phyloP scores from a whole-genome alignment of 2,329 filamentous ascomycete species.

The Sclerotinia nivalis region DNA sequence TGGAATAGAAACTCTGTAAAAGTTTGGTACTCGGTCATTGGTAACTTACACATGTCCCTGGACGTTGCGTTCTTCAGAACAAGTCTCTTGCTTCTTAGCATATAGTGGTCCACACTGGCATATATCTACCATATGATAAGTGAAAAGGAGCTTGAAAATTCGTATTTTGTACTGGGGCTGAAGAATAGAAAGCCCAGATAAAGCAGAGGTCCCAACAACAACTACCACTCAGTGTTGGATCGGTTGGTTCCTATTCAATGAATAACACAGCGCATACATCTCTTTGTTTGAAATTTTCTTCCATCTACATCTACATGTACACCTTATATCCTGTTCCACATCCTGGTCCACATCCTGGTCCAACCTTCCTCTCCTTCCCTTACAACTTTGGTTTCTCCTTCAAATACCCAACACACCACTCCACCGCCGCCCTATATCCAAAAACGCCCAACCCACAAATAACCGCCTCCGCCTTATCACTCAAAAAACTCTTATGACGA shows the following conservation, averaged over 20 bases:
- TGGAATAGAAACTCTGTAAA: neutral
- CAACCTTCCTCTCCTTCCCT: neutral
- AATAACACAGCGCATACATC: neutral
- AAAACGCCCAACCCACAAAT: constrained; percentile 68
- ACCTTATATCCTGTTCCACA: neutral
- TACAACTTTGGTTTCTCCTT: constrained; percentile 43
- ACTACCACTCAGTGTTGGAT: neutral
- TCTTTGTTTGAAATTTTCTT: too few relatives aligned
- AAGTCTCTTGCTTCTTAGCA: fast-evolving
- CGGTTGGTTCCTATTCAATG: neutral
- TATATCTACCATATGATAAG: neutral
- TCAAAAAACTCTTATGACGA: constrained; percentile 69
- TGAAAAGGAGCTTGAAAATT: too few relatives aligned
- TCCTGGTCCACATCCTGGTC: neutral
- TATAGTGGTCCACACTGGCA: too few relatives aligned
- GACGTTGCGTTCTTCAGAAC: neutral
- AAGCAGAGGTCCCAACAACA: neutral
- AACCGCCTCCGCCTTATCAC: constrained; percentile 73
- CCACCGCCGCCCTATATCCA: constrained; percentile 62
- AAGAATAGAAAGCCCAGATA: neutral
- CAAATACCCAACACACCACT: constrained; percentile 51
- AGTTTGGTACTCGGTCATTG: neutral
- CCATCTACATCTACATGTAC: too few relatives aligned
- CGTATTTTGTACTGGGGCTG: neutral
- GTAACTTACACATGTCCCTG: neutral